Conservation (phyloP, 1,284 basidiomycete genomes). For the Pascua sp. region DNA sequence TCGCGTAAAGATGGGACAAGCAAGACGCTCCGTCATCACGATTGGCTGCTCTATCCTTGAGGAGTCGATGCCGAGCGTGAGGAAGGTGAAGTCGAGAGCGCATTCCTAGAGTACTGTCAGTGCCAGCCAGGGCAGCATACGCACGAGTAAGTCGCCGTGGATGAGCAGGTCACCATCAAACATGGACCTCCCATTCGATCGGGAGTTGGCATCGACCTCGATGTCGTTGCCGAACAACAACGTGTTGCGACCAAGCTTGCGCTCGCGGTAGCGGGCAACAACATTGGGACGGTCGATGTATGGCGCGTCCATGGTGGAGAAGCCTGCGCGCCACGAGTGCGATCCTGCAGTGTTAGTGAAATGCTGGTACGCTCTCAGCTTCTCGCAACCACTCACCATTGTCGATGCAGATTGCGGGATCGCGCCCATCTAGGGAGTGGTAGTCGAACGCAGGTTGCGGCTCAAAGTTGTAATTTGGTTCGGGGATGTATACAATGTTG, state of each 20-base stretch:
- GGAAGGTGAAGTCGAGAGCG: conserved; percentile 86
- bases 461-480: conserved; percentile 20
- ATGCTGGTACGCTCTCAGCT: not conserved
- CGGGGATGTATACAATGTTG: conserved; percentile 34
- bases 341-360: conserved; percentile 55
- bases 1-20: conserved; percentile 85
- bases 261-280: conserved; percentile 80
- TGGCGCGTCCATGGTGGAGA: conserved; percentile 54
- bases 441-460: conserved; percentile 36
- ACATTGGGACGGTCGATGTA: conserved; percentile 66
- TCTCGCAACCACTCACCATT: conserved; percentile 57
- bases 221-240: conserved; percentile 79
- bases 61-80: conserved; percentile 77
- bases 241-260: conserved; percentile 72
- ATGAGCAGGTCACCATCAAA: conserved; percentile 88
- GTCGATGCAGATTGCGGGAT: conserved; percentile 71
- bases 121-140: conserved; percentile 36
- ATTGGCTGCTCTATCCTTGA: conserved; percentile 81
- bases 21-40: conserved; percentile 88
- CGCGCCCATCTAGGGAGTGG: conserved; percentile 27
- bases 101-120: conserved; percentile 64
- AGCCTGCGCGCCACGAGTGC: conserved; percentile 84
- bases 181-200: conserved; percentile 70
- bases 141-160: conserved; percentile 84
- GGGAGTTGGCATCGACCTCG: conserved; percentile 75